Evolutionary conservation across 768 basidiomycete genomes (phyloP), one percentile per base, ranked within the genome.

Genomic region (Sarcomyxa edulis): DNA sequence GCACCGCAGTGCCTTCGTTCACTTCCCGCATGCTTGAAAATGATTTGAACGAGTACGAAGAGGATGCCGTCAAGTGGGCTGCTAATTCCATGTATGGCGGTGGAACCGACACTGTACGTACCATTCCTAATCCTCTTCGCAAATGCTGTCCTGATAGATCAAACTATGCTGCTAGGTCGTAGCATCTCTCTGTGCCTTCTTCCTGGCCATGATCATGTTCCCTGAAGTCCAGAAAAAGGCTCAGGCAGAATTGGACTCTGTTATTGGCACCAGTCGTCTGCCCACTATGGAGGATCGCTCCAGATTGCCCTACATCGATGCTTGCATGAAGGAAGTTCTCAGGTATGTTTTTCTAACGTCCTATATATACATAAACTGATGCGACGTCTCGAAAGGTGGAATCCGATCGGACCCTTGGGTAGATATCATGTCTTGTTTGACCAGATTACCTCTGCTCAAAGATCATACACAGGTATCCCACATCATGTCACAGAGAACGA

Each of bases 401-500:
- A 46, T 34, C 34, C 43, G 11, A 37, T 54, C 9, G 30, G 34
- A 6, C 56, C 56, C 2, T 11, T 57, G 6, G 37, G 37, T 39
- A 27, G 16, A 33, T 15, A 18, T 20, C 12, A 33, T 33, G n/a
- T 20, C 5, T 18, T 5, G 3, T 15, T 33, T n/a, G n/a, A n/a
- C n/a, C 32, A 16, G 32, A 20, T 5, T 15, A 33, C 16, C n/a
- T n/a, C 9, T 7, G 5, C 32, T 33, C 16, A 33, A 20, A 12
- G 7, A 7, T n/a, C 32, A 9, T 33, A 5, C 11, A 10, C 25
- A 75, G 73, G 68, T 21, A 62, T 73, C 6, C 68, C 78, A 7
- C 80, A 81, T 49, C 67, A 74, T 12, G 69, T 62, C 7, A 69
- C 59, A 12, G 64, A 78, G 47, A 77, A 81, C 42, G 79, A 82